Conservation (phyloP, 2,329 filamentous ascomycete species). For the Stemphylium vesicarium region DNA sequence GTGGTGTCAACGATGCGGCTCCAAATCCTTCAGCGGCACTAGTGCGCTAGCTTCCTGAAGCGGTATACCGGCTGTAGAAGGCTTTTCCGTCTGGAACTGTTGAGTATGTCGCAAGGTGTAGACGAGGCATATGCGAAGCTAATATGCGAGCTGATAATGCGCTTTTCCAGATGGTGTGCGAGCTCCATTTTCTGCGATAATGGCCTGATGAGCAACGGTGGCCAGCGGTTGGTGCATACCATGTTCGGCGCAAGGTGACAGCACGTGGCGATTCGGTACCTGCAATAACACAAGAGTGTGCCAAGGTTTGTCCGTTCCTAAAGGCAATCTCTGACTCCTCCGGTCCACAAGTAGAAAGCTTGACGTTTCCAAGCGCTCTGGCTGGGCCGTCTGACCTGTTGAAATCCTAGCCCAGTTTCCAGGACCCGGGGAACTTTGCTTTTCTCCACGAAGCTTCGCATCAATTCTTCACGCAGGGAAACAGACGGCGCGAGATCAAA, state of each 20-base stretch:
- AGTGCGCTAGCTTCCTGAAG: constrained; percentile 57
- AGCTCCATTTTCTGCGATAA: constrained; percentile 45
- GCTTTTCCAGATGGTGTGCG: not conserved
- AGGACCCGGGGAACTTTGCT: constrained; percentile 73
- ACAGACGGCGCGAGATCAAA: constrained; percentile 71
- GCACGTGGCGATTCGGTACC: constrained; percentile 77
- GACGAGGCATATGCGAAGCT: too few species aligned
- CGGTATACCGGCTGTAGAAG: constrained; percentile 56
- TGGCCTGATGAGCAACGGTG: not conserved
- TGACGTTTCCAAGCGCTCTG: constrained; percentile 70
- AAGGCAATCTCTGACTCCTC: constrained; percentile 79
- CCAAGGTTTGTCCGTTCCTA: constrained; percentile 89
- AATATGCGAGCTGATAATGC: too few species aligned
- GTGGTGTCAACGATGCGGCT: constrained; percentile 21
- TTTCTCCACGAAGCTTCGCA: constrained; percentile 72
- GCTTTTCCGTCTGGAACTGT: constrained; percentile 30
- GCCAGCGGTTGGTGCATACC: constrained; percentile 55
- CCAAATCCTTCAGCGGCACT: constrained; percentile 55
- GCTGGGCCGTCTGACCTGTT: constrained; percentile 73
- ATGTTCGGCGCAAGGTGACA: constrained; percentile 68
- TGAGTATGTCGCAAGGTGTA: constrained; percentile 4
- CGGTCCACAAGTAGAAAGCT: constrained; percentile 82
- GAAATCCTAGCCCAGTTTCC: constrained; percentile 77
- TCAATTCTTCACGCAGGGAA: constrained; percentile 72
- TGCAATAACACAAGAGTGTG: constrained; percentile 76